Evolutionary conservation across 345 rosid species (phyloP), one percentile per base, ranked within the genome.

Genomic region (Citrus glauca): DNA sequence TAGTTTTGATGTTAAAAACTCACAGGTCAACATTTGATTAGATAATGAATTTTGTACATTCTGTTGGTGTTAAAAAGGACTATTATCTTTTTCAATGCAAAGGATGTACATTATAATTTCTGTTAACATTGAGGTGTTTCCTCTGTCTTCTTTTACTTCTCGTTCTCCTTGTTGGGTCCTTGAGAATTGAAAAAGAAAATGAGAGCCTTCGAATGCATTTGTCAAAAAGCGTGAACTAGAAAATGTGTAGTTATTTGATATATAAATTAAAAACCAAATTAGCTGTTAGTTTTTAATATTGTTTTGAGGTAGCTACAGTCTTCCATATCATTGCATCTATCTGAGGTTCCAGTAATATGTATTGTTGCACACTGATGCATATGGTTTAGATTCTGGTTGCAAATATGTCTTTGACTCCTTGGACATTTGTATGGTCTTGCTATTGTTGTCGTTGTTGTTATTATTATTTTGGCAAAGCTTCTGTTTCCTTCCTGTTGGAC

Each of bases 401-500:
- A 48, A 65, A 25, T 35, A 35, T 71, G 59, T 77, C 11, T 17
- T 64, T 19, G 38, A 22, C 33, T 13, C 14, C n/a, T 66, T 53
- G 33, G 27, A 66, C 24, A 33, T 35, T 27, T 32, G 27, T 16
- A 35, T 66, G 56, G 69, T 57, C 17, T 22, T 20, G 19, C 56
- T 69, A 56, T 72, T 81, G 28, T 22, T 28, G 37, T 35, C 5
- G 37, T 35, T 33, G 37, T 35, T 35, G 37, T 35, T 33, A 42
- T 73, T 81, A 28, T 22, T 28, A 9, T 69, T 33, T 76, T 53
- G 33, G 80, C 7, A 24, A 76, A 72, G 13, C 28, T 32, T 72
- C 67, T 64, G 19, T 25, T 77, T 55, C 64, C 66, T 66, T 25
- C 28, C 19, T 64, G 25, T 48, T 40, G 63, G 56, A 73, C 66